Percentiles rank a stretch among this genome's conserved stretches.
These are phyloP conservation scores for Ceratobasidium sp. DNA, from an alignment of 1,284 basidiomycete genomes.

Conservation along the genomic window DNA sequence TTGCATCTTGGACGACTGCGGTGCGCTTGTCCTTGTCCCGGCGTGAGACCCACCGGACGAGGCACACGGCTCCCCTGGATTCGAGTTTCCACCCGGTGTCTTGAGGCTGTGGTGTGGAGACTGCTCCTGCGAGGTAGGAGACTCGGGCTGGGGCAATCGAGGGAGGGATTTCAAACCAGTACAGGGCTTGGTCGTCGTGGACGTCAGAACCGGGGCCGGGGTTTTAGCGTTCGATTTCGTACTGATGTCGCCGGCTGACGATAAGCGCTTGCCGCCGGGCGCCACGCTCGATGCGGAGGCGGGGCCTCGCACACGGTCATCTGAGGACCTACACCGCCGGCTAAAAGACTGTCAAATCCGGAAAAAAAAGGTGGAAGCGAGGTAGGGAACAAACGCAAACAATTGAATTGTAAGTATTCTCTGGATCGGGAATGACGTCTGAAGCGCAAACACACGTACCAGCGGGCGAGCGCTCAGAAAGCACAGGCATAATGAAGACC, in stretches of 20 bases:
- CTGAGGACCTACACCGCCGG: slow-evolving; percentile 1
- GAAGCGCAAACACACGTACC: too few relatives aligned
- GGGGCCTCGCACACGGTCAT: neutral
- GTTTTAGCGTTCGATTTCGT: slow-evolving; percentile 1
- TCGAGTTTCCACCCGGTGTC: slow-evolving; percentile 47
- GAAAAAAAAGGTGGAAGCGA: neutral
- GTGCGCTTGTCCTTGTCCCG: slow-evolving; percentile 12
- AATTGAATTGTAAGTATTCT: neutral
- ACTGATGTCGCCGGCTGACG: neutral
- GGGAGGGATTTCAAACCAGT: slow-evolving; percentile 8
- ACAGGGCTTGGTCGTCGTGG: neutral
- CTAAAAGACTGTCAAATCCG: slow-evolving; percentile 17
- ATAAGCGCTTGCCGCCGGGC: slow-evolving; percentile 18
- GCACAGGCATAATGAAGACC: too few relatives aligned
- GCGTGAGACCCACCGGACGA: slow-evolving; percentile 47
- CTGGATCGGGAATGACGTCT: too few relatives aligned
- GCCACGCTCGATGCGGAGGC: neutral
- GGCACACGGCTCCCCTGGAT: slow-evolving; percentile 44
- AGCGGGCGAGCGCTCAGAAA: too few relatives aligned
- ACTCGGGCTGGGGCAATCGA: slow-evolving; percentile 16
- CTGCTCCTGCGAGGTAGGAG: neutral
- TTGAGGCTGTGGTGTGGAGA: neutral
- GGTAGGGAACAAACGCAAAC: neutral
- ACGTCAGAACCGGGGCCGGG: neutral
- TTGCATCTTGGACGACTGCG: neutral